Percentiles rank a stretch among this genome's conserved stretches.
These are phyloP conservation scores for Fusarium sp. DNA, from an alignment of 2,329 filamentous ascomycete genomes.

Conservation along the genomic window DNA sequence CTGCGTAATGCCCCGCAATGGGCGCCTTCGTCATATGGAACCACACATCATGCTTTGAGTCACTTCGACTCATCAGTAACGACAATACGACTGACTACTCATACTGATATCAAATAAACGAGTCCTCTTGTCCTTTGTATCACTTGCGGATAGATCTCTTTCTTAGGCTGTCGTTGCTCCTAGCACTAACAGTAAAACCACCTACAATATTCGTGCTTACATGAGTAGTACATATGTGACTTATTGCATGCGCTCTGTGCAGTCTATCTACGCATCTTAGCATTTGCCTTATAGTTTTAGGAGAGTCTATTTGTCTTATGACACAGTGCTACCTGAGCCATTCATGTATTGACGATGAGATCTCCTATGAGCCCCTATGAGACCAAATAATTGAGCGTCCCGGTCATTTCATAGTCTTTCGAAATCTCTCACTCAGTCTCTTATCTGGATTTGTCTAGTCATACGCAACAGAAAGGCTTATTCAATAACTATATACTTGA, in stretches of 20 bases:
- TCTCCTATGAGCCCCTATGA: background rate
- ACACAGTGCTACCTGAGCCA: background rate
- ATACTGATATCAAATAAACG: background rate
- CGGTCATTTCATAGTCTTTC: background rate
- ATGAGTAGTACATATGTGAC: background rate
- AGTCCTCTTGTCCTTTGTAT: background rate
- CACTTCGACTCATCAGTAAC: slow-evolving; percentile 14
- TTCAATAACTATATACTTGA: background rate
- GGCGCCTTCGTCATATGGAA: slow-evolving; percentile 29
- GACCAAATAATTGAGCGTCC: background rate
- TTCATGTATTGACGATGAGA: background rate
- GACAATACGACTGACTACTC: background rate
- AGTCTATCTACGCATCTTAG: background rate
- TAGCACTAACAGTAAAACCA: background rate
- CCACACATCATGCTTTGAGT: slow-evolving; percentile 31
- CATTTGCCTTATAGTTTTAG: background rate
- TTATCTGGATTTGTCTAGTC: background rate
- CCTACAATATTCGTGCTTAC: background rate
- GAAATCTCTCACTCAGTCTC: background rate
- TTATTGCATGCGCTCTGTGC: background rate
- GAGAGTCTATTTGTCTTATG: background rate
- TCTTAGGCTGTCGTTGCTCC: background rate
- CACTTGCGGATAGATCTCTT: background rate
- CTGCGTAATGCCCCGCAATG: slow-evolving; percentile 42
- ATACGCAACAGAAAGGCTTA: background rate